phyloP scores from a whole-genome alignment of 2,329 filamentous ascomycete species.

The Epichloe baconii region DNA sequence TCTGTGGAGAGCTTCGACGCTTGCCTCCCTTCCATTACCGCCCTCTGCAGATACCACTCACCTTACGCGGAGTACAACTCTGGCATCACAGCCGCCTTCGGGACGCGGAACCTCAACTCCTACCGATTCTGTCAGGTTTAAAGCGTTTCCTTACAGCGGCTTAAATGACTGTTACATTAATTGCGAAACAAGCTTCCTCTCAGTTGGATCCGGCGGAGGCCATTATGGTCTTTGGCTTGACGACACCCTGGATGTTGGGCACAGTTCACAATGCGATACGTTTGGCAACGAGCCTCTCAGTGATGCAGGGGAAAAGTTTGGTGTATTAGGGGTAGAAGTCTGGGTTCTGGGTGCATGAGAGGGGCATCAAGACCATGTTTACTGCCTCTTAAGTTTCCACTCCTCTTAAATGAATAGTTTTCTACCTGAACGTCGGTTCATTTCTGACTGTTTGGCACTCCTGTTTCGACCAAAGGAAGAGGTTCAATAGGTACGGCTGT shows the following conservation, averaged over 20 bases:
- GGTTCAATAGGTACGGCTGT: not conserved
- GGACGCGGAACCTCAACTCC: conserved; percentile 13
- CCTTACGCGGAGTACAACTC: conserved; percentile 28
- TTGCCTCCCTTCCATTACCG: conserved; percentile 39
- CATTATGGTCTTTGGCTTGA: conserved; percentile 92
- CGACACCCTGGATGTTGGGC: conserved; percentile 67
- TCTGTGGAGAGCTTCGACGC: conserved; percentile 46
- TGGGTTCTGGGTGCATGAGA: conserved; percentile 65
- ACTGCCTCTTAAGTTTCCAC: not conserved
- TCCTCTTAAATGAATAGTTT: not conserved
- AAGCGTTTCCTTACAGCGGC: conserved; percentile 91
- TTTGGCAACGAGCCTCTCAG: conserved; percentile 93
- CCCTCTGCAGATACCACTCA: conserved; percentile 38
- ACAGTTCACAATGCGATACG: conserved; percentile 74
- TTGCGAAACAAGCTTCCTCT: conserved; percentile 75
- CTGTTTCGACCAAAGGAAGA: not conserved
- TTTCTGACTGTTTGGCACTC: not conserved
- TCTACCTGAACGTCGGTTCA: not conserved
- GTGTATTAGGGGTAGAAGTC: conserved; percentile 78
- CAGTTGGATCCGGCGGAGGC: conserved; percentile 77
- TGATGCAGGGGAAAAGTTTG: conserved; percentile 91
- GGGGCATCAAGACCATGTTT: not conserved
- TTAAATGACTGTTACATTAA: conserved; percentile 96
- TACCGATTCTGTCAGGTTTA: conserved; percentile 76
- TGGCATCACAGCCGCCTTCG: conserved; percentile 13